Evolutionary conservation across 768 basidiomycete species (phyloP).

Genomic region (Boletus eberwhitei): DNA sequence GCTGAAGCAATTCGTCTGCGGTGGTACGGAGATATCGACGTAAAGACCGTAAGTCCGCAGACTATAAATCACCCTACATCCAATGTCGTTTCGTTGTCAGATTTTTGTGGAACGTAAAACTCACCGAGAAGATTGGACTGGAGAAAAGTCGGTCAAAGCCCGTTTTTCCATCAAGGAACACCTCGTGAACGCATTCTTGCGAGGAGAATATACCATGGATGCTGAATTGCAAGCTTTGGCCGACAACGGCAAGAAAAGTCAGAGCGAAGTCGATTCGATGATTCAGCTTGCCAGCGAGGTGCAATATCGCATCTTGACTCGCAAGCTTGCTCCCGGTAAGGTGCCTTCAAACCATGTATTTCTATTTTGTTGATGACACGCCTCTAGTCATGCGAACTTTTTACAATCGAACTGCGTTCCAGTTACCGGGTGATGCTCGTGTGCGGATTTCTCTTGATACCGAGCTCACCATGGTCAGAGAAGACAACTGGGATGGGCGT

Average conservation of each 20-base stretch:
- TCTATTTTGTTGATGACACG: not conserved
- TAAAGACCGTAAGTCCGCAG: conserved; percentile 60
- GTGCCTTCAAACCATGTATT: not conserved
- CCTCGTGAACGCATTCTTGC: conserved; percentile 85
- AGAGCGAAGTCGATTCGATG: conserved; percentile 89
- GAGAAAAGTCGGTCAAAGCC: conserved; percentile 97
- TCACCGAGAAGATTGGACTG: conserved; percentile 98
- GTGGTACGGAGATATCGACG: conserved; percentile 91
- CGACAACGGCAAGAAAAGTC: conserved; percentile 88
- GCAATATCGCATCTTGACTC: conserved; percentile 84
- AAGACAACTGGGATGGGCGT: conserved; percentile 93
- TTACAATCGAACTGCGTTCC: conserved; percentile 98
- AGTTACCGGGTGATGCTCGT: conserved; percentile 96
- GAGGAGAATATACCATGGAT: conserved; percentile 90
- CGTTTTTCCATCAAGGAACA: conserved; percentile 95
- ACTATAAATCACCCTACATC: not conserved
- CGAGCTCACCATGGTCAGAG: conserved; percentile 88
- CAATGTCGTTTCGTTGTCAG: conserved; percentile 32
- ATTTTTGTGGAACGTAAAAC: conserved; percentile 90
- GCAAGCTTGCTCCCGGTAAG: conserved; percentile 79
- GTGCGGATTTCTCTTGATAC: conserved; percentile 99
- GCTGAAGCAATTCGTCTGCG: conserved; percentile 94
- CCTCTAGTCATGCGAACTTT: conserved; percentile 87
- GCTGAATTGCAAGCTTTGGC: conserved; percentile 85
- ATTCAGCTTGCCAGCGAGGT: conserved; percentile 97